Base-by-base conservation (phyloP, 2,329 filamentous ascomycete genomes). In the Lachnellula subtilissima region DNA sequence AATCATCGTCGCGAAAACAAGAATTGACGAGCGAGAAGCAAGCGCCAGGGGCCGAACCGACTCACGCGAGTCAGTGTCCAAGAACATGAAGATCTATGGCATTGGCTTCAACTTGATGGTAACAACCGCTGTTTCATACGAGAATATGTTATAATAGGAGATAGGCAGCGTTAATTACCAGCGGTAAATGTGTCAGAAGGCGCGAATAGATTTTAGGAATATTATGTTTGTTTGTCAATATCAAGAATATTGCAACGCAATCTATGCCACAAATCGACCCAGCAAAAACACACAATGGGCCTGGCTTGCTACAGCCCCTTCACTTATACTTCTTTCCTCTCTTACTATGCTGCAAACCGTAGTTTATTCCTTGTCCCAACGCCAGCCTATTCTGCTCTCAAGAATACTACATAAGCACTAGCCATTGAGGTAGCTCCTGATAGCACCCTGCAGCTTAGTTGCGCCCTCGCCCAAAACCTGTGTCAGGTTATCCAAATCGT, bases 401-500 rank as follows among this genome's bases (percentile, higher is more conserved):
- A 32, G n/a, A 25, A 14, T 12, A 15, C 14, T 9, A 23, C 6
- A n/a, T 17, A 15, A n/a, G 19, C 19, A 48, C 58, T 75, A 86
- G 72, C 78, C 81, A 65, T 82, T 81, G 54, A 87, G 75, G 69
- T 87, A 87, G 65, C 77, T 79, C 62, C 83, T 78, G 65, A 88
- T 84, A 48, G 84, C 79, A 69, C 89, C 91, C 76, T 97, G 91
- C 69, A 97, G 78, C 73, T 85, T 88, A 48, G 80, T 84, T 14
- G 91, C 91, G 43, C 91, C 93, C 67, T 97, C 91, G 32, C 93
- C 94, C 4, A 97, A 76, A 61, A 91, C 81, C 64, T 86, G 84
- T 23, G 86, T 88, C 65, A 97, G 73, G 72, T 96, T 96, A 73
- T 99, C 94, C 54, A 99, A 75, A 72, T 99, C 94, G 70, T 99